Percentiles rank a stretch among this genome's conserved stretches.
Evolutionary conservation across 2,329 filamentous ascomycete genomes (phyloP).

Genomic region (Apiospora kogelbergensis): DNA sequence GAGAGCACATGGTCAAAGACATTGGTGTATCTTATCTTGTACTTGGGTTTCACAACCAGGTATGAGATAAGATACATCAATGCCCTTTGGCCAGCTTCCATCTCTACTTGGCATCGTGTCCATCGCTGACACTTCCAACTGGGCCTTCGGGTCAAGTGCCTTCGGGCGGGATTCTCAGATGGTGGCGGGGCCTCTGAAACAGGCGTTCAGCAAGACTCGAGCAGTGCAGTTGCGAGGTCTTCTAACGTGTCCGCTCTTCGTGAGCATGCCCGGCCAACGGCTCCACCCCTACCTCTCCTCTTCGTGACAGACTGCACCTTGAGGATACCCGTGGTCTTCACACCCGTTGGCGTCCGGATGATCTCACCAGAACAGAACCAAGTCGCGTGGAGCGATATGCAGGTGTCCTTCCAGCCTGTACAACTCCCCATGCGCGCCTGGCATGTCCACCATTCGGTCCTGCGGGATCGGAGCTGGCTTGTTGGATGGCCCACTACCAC

Average conservation of each 20-base stretch:
- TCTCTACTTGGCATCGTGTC: too few species aligned
- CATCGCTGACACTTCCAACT: too few species aligned
- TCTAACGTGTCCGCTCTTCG: not conserved
- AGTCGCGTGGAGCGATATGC: not conserved
- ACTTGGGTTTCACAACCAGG: too few species aligned
- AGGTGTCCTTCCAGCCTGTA: not conserved
- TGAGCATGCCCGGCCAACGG: not conserved
- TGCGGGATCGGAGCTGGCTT: not conserved
- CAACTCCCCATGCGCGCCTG: not conserved
- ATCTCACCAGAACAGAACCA: not conserved
- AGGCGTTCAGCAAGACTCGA: not conserved
- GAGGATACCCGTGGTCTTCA: conserved; percentile 2
- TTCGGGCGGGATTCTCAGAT: not conserved
- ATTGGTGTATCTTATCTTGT: too few species aligned
- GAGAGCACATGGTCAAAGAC: too few species aligned
- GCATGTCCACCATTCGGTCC: not conserved
- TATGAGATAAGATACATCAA: too few species aligned
- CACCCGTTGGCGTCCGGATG: not conserved
- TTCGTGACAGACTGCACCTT: not conserved
- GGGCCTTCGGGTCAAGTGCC: conserved; percentile 5
- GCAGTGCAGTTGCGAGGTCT: conserved; percentile 2
- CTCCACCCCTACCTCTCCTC: not conserved
- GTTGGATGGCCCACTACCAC: conserved; percentile 2
- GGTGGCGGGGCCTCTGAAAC: conserved; percentile 5
- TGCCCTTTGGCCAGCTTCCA: too few species aligned